phyloP scores from a whole-genome alignment of 2,329 filamentous ascomycete species.

The Botrytis paeoniae region DNA sequence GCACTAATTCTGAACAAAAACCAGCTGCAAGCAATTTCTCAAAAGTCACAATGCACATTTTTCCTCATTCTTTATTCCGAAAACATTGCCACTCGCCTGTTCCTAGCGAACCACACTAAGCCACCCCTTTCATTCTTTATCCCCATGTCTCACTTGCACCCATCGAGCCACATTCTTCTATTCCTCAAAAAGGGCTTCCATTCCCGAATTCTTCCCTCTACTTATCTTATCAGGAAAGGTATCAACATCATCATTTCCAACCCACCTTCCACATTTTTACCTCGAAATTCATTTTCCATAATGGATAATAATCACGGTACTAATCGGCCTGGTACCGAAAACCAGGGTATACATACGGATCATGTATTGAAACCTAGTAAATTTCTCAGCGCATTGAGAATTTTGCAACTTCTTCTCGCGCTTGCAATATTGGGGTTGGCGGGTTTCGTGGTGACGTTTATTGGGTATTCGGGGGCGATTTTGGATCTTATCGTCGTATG shows the following conservation, averaged over 20 bases:
- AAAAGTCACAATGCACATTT: background rate
- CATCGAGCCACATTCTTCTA: background rate
- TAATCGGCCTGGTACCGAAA: constrained; percentile 3
- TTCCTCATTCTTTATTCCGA: constrained; percentile 1
- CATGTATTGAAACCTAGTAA: background rate
- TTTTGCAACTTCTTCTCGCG: constrained; percentile 8
- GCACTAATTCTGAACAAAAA: background rate
- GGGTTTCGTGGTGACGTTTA: constrained; percentile 13
- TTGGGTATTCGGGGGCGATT: constrained; percentile 6
- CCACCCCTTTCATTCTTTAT: constrained; percentile 3
- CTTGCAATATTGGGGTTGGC: constrained; percentile 11
- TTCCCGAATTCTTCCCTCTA: background rate
- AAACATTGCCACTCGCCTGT: constrained; percentile 9
- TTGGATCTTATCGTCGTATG: constrained; percentile 17
- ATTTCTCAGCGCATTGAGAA: background rate
- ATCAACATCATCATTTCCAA: background rate
- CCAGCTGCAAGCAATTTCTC: background rate
- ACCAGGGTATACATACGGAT: background rate
- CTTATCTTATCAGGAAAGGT: background rate
- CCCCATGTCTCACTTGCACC: constrained; percentile 9
- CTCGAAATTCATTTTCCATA: background rate
- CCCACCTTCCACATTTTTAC: background rate
- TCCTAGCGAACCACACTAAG: background rate
- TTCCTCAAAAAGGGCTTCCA: constrained; percentile 1
- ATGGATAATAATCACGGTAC: background rate